Conservation (phyloP, 2,329 filamentous ascomycete genomes). For the Calonectria pteridis region DNA sequence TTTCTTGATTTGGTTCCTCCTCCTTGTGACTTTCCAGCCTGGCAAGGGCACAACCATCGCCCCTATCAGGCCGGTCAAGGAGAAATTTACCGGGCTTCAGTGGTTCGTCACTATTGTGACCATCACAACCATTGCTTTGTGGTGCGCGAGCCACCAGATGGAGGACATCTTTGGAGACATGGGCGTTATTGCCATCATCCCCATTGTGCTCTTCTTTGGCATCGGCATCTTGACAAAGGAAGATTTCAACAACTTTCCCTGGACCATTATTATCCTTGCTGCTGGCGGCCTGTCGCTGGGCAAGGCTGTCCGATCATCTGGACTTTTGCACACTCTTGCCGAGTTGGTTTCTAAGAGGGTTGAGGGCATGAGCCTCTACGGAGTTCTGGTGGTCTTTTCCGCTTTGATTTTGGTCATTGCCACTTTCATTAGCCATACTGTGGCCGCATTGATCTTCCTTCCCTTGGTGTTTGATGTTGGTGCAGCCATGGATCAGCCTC, state of each 20-base stretch:
- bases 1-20: slow-evolving; percentile 87
- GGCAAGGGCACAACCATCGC: slow-evolving; percentile 89
- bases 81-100: slow-evolving; percentile 88
- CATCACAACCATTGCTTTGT: slow-evolving; percentile 85
- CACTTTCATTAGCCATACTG: slow-evolving; percentile 97
- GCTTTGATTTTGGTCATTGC: slow-evolving; percentile 89
- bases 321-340: slow-evolving; percentile 90
- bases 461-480: slow-evolving; percentile 92
- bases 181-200: slow-evolving; percentile 97
- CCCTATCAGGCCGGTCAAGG: slow-evolving; percentile 89
- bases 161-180: slow-evolving; percentile 94
- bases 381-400: slow-evolving; percentile 87
- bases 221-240: slow-evolving; percentile 97
- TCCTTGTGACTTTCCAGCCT: slow-evolving; percentile 88
- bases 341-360: slow-evolving; percentile 79
- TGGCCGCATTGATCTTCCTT: slow-evolving; percentile 93
- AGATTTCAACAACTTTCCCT: slow-evolving; percentile 99
- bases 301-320: slow-evolving; percentile 94
- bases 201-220: slow-evolving; percentile 95
- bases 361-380: slow-evolving; percentile 84
- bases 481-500: slow-evolving; percentile 85
- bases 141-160: slow-evolving; percentile 93
- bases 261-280: slow-evolving; percentile 99
- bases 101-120: slow-evolving; percentile 93
- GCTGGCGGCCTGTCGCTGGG: slow-evolving; percentile 93